phyloP scores from a whole-genome alignment of 208 protist genomes.

The Acanthamoeba lenticulata region DNA sequence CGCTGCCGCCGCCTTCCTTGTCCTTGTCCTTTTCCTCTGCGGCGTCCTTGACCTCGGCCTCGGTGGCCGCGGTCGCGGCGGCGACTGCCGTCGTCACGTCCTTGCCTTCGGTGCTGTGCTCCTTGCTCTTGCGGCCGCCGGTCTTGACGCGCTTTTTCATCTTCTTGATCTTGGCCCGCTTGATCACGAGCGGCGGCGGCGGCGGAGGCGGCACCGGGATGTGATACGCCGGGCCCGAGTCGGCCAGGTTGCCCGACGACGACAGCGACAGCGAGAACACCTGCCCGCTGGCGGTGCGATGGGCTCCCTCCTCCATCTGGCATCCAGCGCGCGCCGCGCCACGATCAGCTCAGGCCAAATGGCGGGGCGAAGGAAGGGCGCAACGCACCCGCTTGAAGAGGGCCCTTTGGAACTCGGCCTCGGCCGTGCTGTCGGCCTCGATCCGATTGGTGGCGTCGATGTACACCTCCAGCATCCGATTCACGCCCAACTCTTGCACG shows the following conservation, averaged over 20 bases:
- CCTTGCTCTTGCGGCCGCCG: no score
- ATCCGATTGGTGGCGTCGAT: conserved; percentile 16
- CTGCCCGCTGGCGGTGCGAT: background rate
- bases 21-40: background rate
- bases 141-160: conserved; percentile 15
- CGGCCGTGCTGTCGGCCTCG: conserved; percentile 26
- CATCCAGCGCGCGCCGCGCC: background rate
- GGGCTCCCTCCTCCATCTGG: background rate
- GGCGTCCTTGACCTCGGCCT: background rate
- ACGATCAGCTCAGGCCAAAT: no score
- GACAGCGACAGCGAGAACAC: background rate
- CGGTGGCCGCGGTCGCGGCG: background rate
- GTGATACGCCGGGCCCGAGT: background rate
- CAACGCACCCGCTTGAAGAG: background rate
- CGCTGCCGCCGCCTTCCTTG: background rate
- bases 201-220: conserved; percentile 23
- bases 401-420: conserved; percentile 52
- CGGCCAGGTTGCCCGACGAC: background rate
- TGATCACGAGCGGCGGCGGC: background rate
- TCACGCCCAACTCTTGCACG: conserved; percentile 60
- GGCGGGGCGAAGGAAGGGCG: no score
- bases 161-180: conserved; percentile 6
- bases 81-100: background rate
- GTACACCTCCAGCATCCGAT: conserved; percentile 53
- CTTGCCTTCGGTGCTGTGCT: background rate